phyloP scores from a whole-genome alignment of 805 yeast species.

The Lachancea thermotolerans region DNA sequence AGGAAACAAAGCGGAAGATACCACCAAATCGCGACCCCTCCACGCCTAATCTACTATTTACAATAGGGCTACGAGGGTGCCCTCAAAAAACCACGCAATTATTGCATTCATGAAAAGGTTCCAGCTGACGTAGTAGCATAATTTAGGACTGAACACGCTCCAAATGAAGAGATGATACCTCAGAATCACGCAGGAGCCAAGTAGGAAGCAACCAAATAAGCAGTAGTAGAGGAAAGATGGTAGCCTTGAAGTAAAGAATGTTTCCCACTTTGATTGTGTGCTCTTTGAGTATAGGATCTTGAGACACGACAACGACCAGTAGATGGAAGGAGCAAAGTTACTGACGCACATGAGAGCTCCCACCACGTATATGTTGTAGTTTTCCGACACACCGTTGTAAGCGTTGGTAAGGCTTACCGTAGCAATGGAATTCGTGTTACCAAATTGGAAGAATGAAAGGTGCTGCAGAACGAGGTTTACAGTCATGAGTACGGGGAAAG shows the following conservation, averaged over 20 bases:
- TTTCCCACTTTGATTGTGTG: slow-evolving; percentile 10
- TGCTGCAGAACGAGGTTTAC: slow-evolving; percentile 53
- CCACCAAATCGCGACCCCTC: neutral
- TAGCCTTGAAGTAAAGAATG: slow-evolving; percentile 15
- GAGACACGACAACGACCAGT: slow-evolving; percentile 52
- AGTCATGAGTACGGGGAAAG: slow-evolving; percentile 8
- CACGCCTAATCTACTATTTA: neutral
- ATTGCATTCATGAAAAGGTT: slow-evolving; percentile 42
- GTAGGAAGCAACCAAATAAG: slow-evolving; percentile 48
- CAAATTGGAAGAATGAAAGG: slow-evolving; percentile 75
- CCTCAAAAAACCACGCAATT: slow-evolving; percentile 5
- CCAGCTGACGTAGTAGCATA: slow-evolving; percentile 80
- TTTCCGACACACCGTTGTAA: slow-evolving; percentile 69
- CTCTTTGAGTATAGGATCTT: slow-evolving; percentile 23
- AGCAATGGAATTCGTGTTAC: slow-evolving; percentile 88
- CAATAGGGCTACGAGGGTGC: neutral
- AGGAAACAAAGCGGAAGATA: neutral
- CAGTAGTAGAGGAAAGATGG: slow-evolving; percentile 48
- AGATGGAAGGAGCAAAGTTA: slow-evolving; percentile 83
- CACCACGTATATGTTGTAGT: slow-evolving; percentile 62
- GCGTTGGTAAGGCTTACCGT: slow-evolving; percentile 88
- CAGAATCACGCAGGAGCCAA: slow-evolving; percentile 63
- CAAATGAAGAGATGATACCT: slow-evolving; percentile 88
- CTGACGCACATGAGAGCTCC: slow-evolving; percentile 73
- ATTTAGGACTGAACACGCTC: slow-evolving; percentile 95